Evolutionary conservation across 805 yeast species (phyloP), one percentile per base, ranked within the genome.

Genomic region (Schizosaccharomyces japonicus): DNA sequence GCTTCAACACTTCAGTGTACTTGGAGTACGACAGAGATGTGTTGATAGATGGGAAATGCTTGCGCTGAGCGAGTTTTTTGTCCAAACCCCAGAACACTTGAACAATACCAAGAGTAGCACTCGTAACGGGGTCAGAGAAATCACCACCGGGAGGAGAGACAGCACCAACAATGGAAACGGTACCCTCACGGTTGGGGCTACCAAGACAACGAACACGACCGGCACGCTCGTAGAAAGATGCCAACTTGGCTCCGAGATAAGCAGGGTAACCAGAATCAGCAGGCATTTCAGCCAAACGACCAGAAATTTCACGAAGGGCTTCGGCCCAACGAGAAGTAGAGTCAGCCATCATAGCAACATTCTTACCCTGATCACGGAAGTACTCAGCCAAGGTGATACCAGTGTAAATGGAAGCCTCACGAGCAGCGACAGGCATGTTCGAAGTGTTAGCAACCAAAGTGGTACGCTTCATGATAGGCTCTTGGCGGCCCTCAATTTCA

Each of bases 231-330:
- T 90, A 90, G 75, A 90, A 90, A 49, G 96, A 87, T 50, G 99
- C 96, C 59, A 90, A 74, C 64, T 90, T 90, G 48, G 99, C 95
- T 70, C 98, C 98, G 64, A 90, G 72, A 64, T 90, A 90, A 47
- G 99, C 99, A 52, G 99, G 99, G 90, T 85, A 90, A 72, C 99
- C 99, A 72, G 92, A 98, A 68, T 90, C 99, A 52, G 99, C 99
- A 63, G 99, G 99, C 99, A 90, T 90, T 72, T 90, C 99, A 68
- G 98, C 99, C 64, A 90, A 72, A 75, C 99, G 93, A 75, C 99
- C 99, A 48, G 96, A 85, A 64, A 90, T 80, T 74, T 90, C 99
- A 78, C 99, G 85, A 63, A 90, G 73, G 52, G 99, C 99, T 71
- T 90, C 99, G 42, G 99, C 99, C 99, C 99, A 90, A 73, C 99